A percentile compares a stretch with the other conserved stretches of the same genome.
Evolutionary conservation across 2,329 filamentous ascomycete genomes (phyloP).

Genomic region (Sclerotinia nivalis): DNA sequence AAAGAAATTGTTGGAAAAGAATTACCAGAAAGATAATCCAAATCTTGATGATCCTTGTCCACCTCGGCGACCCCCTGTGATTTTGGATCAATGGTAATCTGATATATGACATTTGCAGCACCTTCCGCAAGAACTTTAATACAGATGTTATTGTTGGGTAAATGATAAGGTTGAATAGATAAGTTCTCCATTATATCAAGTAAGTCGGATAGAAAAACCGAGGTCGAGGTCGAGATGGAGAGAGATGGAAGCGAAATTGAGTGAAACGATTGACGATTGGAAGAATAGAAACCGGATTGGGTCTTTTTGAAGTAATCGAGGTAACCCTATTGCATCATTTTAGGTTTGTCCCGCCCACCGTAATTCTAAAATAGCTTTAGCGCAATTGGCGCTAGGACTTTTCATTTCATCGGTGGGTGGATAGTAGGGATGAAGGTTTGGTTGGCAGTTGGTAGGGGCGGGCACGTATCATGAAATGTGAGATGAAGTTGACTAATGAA

Average conservation of each 20-base stretch:
- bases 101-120: constrained; percentile 75
- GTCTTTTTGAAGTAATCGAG: neutral
- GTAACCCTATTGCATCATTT: constrained; percentile 4
- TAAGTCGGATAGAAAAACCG: neutral
- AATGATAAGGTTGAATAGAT: neutral
- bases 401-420: neutral
- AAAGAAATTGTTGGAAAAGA: neutral
- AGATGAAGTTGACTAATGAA: neutral
- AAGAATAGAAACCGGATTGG: constrained; percentile 12
- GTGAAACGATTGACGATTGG: neutral
- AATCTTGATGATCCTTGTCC: constrained; percentile 24
- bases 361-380: neutral
- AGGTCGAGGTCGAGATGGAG: neutral
- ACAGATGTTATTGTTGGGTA: neutral
- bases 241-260: neutral
- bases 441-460: no score
- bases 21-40: constrained; percentile 25
- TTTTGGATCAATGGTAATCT: constrained; percentile 47
- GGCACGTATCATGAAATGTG: neutral
- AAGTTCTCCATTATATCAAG: neutral
- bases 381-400: constrained; percentile 4
- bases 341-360: constrained; percentile 1
- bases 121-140: constrained; percentile 57
- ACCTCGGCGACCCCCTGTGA: constrained; percentile 26
- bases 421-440: neutral